Evolutionary conservation across 176 grass and related monocot species (phyloP), one percentile per base, ranked within the genome.

Genomic region (Aegilops umbellulata): DNA sequence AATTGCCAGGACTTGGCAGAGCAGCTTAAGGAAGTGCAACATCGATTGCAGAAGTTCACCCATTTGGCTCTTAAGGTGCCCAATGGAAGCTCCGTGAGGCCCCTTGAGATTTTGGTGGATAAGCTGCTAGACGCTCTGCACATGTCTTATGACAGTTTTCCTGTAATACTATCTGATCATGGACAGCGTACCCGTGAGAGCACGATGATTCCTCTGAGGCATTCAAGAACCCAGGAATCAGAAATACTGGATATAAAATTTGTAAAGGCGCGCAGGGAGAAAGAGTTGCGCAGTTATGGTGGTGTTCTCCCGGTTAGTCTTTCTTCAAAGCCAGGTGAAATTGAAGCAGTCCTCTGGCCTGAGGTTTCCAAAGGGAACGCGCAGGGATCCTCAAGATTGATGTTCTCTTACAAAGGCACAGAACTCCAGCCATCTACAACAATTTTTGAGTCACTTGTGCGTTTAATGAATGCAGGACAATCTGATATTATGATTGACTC

Each of bases 71-170:
- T 95, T 39, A 67, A 57, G 2, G 8, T 30, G 46, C 38, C 75
- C n/a, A 65, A 76, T 84, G 25, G 81, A 42, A 88, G 79, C 38
- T 87, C 85, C 27, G 64, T 25, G 46, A 89, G 85, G 35, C 88
- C 80, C 14, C 79, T 92, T 51, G 84, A 27, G 14, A 47, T 82
- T 65, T 86, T 92, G 74, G 83, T 90, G 55, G 82, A 61, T 70
- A 92, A 95, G 78, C 77, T 95, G 23, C 70, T 84, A 76, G 86
- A 86, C 29, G 83, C 88, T 31, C 87, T 95, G 79, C 86, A 92
- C 38, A 78, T 86, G 60, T 88, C 79, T 67, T 90, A 87, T 31
- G 90, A 92, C 61, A 84, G 72, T 81, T 95, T 92, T 86, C 83
- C 90, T 62, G 61, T 92, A 73, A 83, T 95, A 78, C 31, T 80